phyloP scores from a whole-genome alignment of 2,329 filamentous ascomycete species.

The Truncatella angustata region DNA sequence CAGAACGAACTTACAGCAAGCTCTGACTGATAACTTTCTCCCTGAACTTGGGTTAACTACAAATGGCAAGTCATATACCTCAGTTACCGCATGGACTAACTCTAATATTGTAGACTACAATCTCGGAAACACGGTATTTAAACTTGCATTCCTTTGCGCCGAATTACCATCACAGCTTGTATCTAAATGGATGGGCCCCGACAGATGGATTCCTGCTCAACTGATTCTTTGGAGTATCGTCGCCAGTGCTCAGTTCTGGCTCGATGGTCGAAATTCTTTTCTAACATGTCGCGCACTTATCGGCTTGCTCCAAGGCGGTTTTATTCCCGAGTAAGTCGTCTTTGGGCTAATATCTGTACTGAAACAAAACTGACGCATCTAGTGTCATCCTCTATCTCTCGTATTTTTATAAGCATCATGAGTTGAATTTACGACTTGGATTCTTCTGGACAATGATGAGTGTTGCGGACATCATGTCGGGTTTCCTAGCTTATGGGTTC shows the following conservation, averaged over 20 bases:
- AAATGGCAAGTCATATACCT: conserved; percentile 28
- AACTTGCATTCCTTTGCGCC: conserved; percentile 40
- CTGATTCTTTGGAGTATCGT: conserved; percentile 34
- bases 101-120: conserved; percentile 39
- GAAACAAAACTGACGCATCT: background rate
- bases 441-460: conserved; percentile 32
- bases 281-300: conserved; percentile 28
- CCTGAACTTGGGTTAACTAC: conserved; percentile 31
- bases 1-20: conserved; percentile 39
- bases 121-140: conserved; percentile 52
- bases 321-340: conserved; percentile 29
- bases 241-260: conserved; percentile 28
- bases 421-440: conserved; percentile 25
- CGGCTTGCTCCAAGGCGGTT: conserved; percentile 32
- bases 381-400: conserved; percentile 28
- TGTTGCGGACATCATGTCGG: conserved; percentile 29
- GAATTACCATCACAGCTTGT: conserved; percentile 23
- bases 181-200: conserved; percentile 21
- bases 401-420: conserved; percentile 9
- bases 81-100: too few species aligned
- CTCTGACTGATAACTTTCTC: conserved; percentile 32
- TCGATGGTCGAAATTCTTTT: conserved; percentile 27
- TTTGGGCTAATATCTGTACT: background rate
- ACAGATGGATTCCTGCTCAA: conserved; percentile 30
- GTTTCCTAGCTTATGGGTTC: conserved; percentile 32